Conservation (phyloP, 2,329 filamentous ascomycete species). For the Aspergillus sp. region DNA sequence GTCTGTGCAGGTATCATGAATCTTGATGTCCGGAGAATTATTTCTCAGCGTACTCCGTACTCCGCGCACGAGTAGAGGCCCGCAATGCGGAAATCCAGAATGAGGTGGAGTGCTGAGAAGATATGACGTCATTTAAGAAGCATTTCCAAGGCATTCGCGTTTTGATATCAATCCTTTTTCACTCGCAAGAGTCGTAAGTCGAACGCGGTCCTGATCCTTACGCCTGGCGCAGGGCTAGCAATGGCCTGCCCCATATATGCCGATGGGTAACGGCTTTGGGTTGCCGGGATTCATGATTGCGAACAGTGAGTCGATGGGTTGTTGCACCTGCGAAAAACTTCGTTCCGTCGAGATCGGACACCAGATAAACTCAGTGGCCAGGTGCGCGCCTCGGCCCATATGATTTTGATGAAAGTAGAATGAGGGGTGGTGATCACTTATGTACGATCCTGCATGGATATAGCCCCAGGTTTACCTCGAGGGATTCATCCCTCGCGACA, state of each 20-base stretch:
- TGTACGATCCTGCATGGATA: neutral
- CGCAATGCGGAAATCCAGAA: neutral
- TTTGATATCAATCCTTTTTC: neutral
- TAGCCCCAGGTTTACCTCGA: neutral
- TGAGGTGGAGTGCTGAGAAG: neutral
- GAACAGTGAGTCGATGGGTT: neutral
- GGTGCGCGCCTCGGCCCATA: neutral
- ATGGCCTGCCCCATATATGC: neutral
- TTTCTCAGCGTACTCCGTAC: neutral
- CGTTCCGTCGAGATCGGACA: neutral
- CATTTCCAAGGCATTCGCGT: constrained; percentile 4
- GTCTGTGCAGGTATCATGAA: constrained; percentile 6
- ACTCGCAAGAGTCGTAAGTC: neutral
- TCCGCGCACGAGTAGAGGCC: neutral
- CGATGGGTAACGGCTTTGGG: neutral
- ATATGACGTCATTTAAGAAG: constrained; percentile 2
- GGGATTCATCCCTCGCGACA: neutral
- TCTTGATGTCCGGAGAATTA: neutral
- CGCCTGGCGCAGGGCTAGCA: neutral
- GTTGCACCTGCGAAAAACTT: neutral
- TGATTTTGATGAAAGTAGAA: neutral
- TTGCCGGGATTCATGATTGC: neutral
- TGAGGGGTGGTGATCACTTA: neutral
- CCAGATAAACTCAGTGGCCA: neutral
- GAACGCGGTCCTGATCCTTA: neutral